Evolutionary conservation across 2,329 filamentous ascomycete genomes (phyloP).

Genomic region (Colletotrichum tropicale): DNA sequence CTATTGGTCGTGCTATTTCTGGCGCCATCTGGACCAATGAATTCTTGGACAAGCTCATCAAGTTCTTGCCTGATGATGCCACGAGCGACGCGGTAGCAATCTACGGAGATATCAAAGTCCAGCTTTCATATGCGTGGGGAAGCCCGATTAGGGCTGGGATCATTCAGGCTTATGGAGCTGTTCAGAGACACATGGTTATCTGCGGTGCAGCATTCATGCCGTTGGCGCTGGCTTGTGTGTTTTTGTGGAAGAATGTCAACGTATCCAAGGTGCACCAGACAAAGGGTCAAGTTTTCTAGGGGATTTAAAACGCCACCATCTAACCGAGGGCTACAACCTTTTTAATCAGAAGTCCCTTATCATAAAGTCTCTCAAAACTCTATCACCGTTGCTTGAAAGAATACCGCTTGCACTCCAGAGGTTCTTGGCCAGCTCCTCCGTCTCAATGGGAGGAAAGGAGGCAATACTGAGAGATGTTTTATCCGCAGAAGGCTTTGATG

Average conservation of each 20-base stretch:
- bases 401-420: not conserved
- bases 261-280: constrained; percentile 15
- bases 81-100: constrained; percentile 50
- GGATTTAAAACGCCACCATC: fast-evolving
- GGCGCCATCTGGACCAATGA: constrained; percentile 37
- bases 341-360: not conserved
- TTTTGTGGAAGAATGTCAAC: constrained; percentile 14
- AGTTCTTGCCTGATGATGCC: constrained; percentile 39
- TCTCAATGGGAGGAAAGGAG: not conserved
- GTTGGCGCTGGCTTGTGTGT: constrained; percentile 4
- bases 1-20: constrained; percentile 33
- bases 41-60: constrained; percentile 40
- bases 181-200: constrained; percentile 45
- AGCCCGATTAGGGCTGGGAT: constrained; percentile 46
- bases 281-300: constrained; percentile 13
- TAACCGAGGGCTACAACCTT: not conserved
- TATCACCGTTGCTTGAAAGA: not conserved
- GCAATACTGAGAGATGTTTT: fast-evolving
- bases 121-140: constrained; percentile 43
- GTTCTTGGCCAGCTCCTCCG: not conserved
- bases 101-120: constrained; percentile 35
- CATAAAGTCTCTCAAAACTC: not conserved
- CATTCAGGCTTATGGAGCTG: constrained; percentile 49
- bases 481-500: not conserved
- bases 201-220: constrained; percentile 22